These are phyloP conservation scores for Colletotrichum tabaci DNA, from an alignment of 2,329 filamentous ascomycete genomes.

Conservation along the genomic window DNA sequence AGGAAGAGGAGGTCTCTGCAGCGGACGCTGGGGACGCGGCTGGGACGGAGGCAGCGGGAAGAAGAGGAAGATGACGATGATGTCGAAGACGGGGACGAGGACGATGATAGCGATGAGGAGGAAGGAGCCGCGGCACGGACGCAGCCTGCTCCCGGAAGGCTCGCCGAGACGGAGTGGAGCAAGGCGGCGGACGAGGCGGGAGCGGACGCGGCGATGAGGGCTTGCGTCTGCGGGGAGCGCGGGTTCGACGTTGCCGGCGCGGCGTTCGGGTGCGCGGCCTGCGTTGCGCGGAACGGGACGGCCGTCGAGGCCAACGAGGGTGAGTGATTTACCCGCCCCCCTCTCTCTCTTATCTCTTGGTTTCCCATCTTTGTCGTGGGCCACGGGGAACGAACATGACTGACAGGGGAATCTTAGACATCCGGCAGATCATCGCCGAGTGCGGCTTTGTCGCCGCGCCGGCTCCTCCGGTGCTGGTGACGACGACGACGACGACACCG, in stretches of 20 bases:
- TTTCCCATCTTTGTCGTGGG: too few species aligned
- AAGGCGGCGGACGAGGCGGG: background rate
- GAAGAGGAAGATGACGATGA: background rate
- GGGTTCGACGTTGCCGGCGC: constrained; percentile 23
- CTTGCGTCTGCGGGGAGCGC: constrained; percentile 30
- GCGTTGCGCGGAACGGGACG: constrained; percentile 17
- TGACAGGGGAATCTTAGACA: constrained; percentile 5
- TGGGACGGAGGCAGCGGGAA: constrained; percentile 1
- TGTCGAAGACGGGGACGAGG: background rate
- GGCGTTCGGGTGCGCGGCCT: constrained; percentile 16
- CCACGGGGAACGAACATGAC: too few species aligned
- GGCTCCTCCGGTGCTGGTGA: background rate
- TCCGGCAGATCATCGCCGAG: constrained; percentile 33
- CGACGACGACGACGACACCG: background rate
- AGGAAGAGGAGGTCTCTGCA: background rate
- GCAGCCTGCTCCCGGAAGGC: background rate
- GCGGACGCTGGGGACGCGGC: background rate
- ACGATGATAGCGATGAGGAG: background rate
- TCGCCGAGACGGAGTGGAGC: background rate
- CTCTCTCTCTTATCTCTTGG: background rate
- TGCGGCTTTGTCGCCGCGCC: constrained; percentile 27
- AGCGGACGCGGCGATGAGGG: background rate
- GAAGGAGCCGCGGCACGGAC: background rate
- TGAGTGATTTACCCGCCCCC: background rate
- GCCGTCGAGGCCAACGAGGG: constrained; percentile 29